These are phyloP conservation scores for Geotrichum aggregatum DNA, from an alignment of 1,139 yeast genomes.

Conservation along the genomic window DNA sequence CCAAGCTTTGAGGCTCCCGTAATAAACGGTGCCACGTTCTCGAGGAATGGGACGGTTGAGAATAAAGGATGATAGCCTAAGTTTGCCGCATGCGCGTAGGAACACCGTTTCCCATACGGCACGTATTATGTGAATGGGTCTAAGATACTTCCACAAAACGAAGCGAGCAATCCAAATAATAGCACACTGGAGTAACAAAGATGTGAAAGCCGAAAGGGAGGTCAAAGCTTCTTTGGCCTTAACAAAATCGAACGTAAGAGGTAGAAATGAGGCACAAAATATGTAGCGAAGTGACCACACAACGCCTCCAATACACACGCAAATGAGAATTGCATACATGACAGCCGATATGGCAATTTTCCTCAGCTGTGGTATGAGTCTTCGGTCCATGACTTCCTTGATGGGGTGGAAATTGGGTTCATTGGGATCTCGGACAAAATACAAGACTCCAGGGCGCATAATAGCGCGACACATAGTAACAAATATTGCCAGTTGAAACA, in stretches of 20 bases:
- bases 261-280: slow-evolving; percentile 34
- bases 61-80: slow-evolving; percentile 76
- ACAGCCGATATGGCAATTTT: slow-evolving; percentile 71
- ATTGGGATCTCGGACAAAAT: slow-evolving; percentile 88
- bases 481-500: slow-evolving; percentile 81
- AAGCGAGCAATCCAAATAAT: slow-evolving; percentile 36
- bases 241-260: slow-evolving; percentile 27
- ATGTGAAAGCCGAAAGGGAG: slow-evolving; percentile 19
- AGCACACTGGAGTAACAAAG: slow-evolving; percentile 13
- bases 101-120: slow-evolving; percentile 64
- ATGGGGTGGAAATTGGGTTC: slow-evolving; percentile 88
- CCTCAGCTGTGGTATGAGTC: slow-evolving; percentile 65
- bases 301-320: slow-evolving; percentile 69
- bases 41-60: slow-evolving; percentile 62
- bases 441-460: slow-evolving; percentile 83
- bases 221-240: not conserved
- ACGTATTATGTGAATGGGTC: slow-evolving; percentile 27
- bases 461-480: slow-evolving; percentile 80
- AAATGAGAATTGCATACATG: slow-evolving; percentile 69
- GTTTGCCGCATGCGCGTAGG: slow-evolving; percentile 49
- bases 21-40: slow-evolving; percentile 69
- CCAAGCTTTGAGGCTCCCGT: slow-evolving; percentile 49
- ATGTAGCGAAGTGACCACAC: slow-evolving; percentile 51
- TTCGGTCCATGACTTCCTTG: slow-evolving; percentile 79
- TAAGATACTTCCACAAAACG: slow-evolving; percentile 26